These are phyloP conservation scores for Tylopilus cervinicoccineus DNA, from an alignment of 768 basidiomycete genomes.

Conservation along the genomic window DNA sequence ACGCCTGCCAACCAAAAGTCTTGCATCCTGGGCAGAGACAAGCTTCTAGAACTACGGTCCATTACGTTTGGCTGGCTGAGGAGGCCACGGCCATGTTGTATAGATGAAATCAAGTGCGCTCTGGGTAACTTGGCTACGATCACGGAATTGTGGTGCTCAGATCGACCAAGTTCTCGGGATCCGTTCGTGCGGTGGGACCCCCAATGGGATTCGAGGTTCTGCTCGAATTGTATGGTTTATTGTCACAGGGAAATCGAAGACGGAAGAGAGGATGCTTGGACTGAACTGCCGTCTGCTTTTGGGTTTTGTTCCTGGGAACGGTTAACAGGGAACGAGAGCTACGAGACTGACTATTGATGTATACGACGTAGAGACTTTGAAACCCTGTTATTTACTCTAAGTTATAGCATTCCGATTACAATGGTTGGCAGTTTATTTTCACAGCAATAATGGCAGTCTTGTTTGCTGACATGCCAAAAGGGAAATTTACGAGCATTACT, in stretches of 20 bases:
- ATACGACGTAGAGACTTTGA: neutral
- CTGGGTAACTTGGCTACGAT: slow-evolving; percentile 21
- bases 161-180: slow-evolving; percentile 17
- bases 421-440: too few relatives aligned
- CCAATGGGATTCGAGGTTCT: slow-evolving; percentile 20
- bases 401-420: neutral
- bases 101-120: slow-evolving; percentile 19
- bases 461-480: too few relatives aligned
- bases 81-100: slow-evolving; percentile 10
- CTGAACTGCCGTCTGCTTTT: slow-evolving; percentile 17
- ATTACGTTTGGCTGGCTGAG: slow-evolving; percentile 21
- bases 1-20: slow-evolving; percentile 22
- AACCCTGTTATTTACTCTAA: slow-evolving; percentile 5
- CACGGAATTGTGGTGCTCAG: slow-evolving; percentile 19
- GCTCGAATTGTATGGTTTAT: slow-evolving; percentile 16
- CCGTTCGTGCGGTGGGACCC: slow-evolving; percentile 23
- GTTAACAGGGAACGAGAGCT: slow-evolving; percentile 1
- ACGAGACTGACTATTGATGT: slow-evolving; percentile 6
- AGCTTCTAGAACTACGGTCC: slow-evolving; percentile 19
- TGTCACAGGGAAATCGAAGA: slow-evolving; percentile 26
- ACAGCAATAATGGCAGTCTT: too few relatives aligned
- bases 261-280: slow-evolving; percentile 24
- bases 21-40: slow-evolving; percentile 23
- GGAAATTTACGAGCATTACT: too few relatives aligned
- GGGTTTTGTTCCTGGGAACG: slow-evolving; percentile 16